Percentiles rank a stretch among this genome's conserved stretches.
These are phyloP conservation scores for Xerophyta viscosa DNA, from an alignment of 106 monocot genomes.

Conservation along the genomic window DNA sequence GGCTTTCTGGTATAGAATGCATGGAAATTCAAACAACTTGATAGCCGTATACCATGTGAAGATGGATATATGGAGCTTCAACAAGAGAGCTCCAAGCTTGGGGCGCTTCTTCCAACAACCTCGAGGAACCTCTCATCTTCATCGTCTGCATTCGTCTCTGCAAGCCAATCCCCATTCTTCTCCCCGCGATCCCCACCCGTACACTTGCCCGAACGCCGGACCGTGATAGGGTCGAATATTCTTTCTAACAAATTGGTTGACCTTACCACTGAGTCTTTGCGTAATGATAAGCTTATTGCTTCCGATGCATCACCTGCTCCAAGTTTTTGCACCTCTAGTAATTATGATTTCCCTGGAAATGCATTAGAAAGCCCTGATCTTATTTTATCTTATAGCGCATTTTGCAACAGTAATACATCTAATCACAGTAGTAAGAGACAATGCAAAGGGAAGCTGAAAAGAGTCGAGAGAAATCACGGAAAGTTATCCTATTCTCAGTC, in stretches of 20 bases:
- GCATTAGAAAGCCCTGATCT: slow-evolving; percentile 15
- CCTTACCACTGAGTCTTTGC: slow-evolving; percentile 27
- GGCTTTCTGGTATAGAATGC: slow-evolving; percentile 15
- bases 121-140: slow-evolving; percentile 78
- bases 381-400: slow-evolving; percentile 14
- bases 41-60: slow-evolving; percentile 42
- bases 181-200: slow-evolving; percentile 60
- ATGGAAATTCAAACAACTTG: slow-evolving; percentile 17
- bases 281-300: slow-evolving; percentile 12
- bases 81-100: slow-evolving; percentile 80
- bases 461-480: slow-evolving; percentile 20
- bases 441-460: slow-evolving; percentile 45
- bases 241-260: no score
- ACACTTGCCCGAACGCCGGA: slow-evolving; percentile 18
- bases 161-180: slow-evolving; percentile 92
- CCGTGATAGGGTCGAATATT: no score
- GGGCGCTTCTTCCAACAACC: slow-evolving; percentile 33
- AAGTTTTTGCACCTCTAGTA: slow-evolving; percentile 32
- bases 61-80: slow-evolving; percentile 96
- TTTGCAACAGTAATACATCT: slow-evolving; percentile 39
- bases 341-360: slow-evolving; percentile 28
- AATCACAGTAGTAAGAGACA: slow-evolving; percentile 21
- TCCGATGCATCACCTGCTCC: slow-evolving; percentile 32
- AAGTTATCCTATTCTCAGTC: slow-evolving; percentile 22
- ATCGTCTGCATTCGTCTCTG: slow-evolving; percentile 91